Evolutionary conservation across 768 basidiomycete species (phyloP), one percentile per base, ranked within the genome.

Genomic region (Macrolepiota dolichaula): DNA sequence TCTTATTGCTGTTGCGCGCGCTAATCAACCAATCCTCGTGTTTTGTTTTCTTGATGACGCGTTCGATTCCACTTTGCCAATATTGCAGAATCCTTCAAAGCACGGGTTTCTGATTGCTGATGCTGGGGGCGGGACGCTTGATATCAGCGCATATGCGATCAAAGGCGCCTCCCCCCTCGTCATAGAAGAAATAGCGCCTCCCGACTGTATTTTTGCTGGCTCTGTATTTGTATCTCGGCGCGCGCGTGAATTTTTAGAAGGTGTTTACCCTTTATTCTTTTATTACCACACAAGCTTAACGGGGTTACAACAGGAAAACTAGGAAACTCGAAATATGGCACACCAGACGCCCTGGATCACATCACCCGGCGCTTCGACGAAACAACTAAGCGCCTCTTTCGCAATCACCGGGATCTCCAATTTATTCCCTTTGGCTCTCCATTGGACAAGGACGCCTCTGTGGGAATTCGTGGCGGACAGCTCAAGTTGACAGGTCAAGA

Each of bases 171-270:
- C 79, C 25, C 90, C 90, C 0, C 81, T 92, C 15, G 83, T 88
- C 15, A 91, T 92, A 66, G 90, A 92, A 69, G 90, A 92, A 73
- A 85, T 91, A 65, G 90, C 90, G 2, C 90, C 90, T 25, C 88
- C 90, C 11, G 90, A 92, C 71, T 92, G 90, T 88, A 83, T 91
- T 42, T 92, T 92, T 71, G 88, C 89, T 49, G 90, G 90, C 25
- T 91, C 90, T 4, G 88, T 92, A 13, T 92, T 92, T 68, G 90
- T 92, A 29, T 90, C 88, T 69, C 79, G 89, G 56, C 76, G 90
- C 46, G 89, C 90, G 12, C 76, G 89, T 65, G 83, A 83, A 51
- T 91, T 91, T 66, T 73, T 92, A 22, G 86, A 86, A 75, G 86
- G 90, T 87, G 61, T 66, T 5, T 27, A 44, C 17, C 9, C 42